Evolutionary conservation across 2,329 filamentous ascomycete genomes (phyloP).

Genomic region (Fusarium sp.): DNA sequence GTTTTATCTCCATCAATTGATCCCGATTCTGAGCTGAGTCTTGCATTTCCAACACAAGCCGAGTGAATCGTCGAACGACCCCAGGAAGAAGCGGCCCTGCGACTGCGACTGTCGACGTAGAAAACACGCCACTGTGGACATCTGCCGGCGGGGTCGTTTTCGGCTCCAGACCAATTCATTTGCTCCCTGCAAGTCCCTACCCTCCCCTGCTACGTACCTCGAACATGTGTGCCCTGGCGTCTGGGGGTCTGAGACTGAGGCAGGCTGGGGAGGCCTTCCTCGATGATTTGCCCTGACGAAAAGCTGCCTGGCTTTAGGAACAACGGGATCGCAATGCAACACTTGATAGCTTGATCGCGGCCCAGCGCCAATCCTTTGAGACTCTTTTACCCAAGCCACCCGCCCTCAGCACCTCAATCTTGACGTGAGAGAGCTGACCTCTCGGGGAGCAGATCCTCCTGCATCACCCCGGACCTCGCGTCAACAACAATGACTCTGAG

Average conservation of each 20-base stretch:
- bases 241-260: neutral
- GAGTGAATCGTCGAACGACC: conserved; percentile 5
- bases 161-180: conserved; percentile 4
- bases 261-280: neutral
- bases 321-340: neutral
- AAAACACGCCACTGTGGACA: conserved; percentile 24
- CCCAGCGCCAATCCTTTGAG: neutral
- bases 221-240: neutral
- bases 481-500: conserved; percentile 30
- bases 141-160: conserved; percentile 13
- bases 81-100: neutral
- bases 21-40: conserved; percentile 22
- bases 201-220: neutral
- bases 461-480: neutral
- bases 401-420: conserved; percentile 11
- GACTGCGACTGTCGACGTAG: conserved; percentile 13
- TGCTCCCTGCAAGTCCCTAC: conserved; percentile 10
- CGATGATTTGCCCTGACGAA: neutral
- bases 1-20: conserved; percentile 2
- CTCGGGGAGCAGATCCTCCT: neutral
- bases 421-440: neutral
- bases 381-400: conserved; percentile 3
- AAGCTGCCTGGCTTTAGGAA: neutral
- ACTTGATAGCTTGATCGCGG: neutral
- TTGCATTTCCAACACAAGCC: conserved; percentile 19